Evolutionary conservation across 306 rosid genomes (phyloP).

Genomic region (Prunus kanzakura): DNA sequence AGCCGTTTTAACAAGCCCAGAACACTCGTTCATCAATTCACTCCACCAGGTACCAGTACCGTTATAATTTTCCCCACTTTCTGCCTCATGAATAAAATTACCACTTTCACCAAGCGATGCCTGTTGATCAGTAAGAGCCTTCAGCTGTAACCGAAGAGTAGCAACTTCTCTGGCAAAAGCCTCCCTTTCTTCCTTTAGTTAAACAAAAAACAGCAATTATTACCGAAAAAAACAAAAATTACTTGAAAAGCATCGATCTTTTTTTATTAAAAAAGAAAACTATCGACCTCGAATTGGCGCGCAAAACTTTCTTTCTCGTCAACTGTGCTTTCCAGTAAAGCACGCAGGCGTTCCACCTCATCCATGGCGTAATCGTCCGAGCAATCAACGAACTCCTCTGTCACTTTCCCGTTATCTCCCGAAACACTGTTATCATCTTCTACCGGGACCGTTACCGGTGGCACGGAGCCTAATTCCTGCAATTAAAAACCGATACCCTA

Average conservation of each 20-base stretch:
- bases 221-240: background rate
- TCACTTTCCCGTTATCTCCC: slow-evolving; percentile 37
- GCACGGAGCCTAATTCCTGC: slow-evolving; percentile 6
- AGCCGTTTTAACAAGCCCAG: slow-evolving; percentile 40
- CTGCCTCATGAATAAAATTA: slow-evolving; percentile 18
- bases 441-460: background rate
- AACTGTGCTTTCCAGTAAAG: slow-evolving; percentile 29
- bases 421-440: slow-evolving; percentile 14
- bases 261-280: background rate
- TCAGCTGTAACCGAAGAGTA: slow-evolving; percentile 52
- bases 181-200: slow-evolving; percentile 60
- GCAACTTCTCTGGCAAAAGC: slow-evolving; percentile 42
- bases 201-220: background rate
- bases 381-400: slow-evolving; percentile 89
- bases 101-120: slow-evolving; percentile 9
- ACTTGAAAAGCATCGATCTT: background rate
- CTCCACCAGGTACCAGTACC: slow-evolving; percentile 27
- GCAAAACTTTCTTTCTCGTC: slow-evolving; percentile 43
- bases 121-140: slow-evolving; percentile 41
- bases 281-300: slow-evolving; percentile 41
- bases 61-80: slow-evolving; percentile 25
- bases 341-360: slow-evolving; percentile 40
- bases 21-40: slow-evolving; percentile 57
- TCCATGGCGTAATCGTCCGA: slow-evolving; percentile 57
- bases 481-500: background rate